Evolutionary conservation across 2,329 filamentous ascomycete genomes (phyloP), one percentile per base, ranked within the genome.

Genomic region (Acephala macrosclerotiorum): DNA sequence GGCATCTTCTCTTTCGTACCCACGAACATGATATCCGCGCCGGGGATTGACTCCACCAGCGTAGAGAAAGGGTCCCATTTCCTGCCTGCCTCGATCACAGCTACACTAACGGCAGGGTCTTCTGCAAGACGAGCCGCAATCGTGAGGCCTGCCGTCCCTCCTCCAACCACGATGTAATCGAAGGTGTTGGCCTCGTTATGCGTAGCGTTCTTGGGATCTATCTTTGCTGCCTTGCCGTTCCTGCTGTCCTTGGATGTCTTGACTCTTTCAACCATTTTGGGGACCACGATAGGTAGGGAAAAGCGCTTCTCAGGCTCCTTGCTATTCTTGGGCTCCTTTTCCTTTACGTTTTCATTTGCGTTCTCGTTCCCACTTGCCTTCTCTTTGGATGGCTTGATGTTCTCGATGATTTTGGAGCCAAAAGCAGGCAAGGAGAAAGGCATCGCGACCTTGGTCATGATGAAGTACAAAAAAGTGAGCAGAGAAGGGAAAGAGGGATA

Each of bases 21-120:
- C 18, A 20, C 25, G 22, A 33, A 66, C 45, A 45, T 49, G 12
- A 59, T 45, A 35, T 66, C 53, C 22, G 49, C 58, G 18, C 12
- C 58, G 11, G 63, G 58, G 2, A 58, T 65, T 2, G 58, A 58
- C 51, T 49, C 29, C 25, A 61, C 29, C 9, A 65, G n/a, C 12
- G 53, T 45, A 38, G 49, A 16, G 22, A 51, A 7, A 33, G 40
- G 16, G n/a, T 61, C 29, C 58, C 56, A 42, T 38, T 25, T 64
- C 22, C 7, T 40, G 22, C 68, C 66, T 3, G 66, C 66, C 29
- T 70, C 68, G n/a, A 70, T 59, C 3, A 68, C 68, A 33, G 66
- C 66, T 14, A 70, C 66, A 33, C n/a, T 61, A 4, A 65, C n/a
- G 5, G n/a, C 22, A 2, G 56, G 14, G 25, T 68, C 58, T 33